A percentile compares a stretch with the other conserved stretches of the same genome.
Evolutionary conservation across 2,329 filamentous ascomycete species (phyloP).

Genomic region (Colletotrichum sp.): DNA sequence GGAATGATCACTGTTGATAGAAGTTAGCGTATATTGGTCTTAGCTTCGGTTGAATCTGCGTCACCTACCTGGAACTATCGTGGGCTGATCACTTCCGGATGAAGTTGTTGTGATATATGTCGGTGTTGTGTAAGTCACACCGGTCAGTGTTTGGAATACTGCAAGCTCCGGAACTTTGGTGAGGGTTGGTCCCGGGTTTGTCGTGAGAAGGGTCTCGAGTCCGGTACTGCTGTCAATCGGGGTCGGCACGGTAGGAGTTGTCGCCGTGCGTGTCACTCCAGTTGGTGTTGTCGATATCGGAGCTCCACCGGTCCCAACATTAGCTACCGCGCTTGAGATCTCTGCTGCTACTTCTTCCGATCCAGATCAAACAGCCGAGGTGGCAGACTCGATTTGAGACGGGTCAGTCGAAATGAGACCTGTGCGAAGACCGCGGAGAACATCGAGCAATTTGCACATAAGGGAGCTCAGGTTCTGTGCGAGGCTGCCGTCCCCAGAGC

Average conservation of each 20-base stretch:
- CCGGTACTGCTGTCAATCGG: neutral
- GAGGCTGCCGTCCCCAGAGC: fast-evolving
- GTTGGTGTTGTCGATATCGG: neutral
- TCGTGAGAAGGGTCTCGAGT: neutral
- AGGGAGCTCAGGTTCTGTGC: fast-evolving
- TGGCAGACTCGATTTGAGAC: neutral
- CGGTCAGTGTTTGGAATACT: neutral
- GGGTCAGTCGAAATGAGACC: neutral
- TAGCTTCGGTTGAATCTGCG: neutral
- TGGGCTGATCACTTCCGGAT: neutral
- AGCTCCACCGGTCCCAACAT: neutral
- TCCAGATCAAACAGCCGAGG: fast-evolving
- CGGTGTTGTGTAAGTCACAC: neutral
- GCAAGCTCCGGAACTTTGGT: neutral
- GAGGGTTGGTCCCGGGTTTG: neutral
- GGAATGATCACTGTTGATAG: neutral
- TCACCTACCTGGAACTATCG: neutral
- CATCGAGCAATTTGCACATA: neutral
- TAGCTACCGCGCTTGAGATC: neutral
- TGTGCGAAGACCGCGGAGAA: neutral
- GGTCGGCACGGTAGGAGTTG: neutral
- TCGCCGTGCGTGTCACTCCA: neutral
- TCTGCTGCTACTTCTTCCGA: neutral
- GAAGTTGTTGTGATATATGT: neutral
- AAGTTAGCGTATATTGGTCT: fast-evolving